Evolutionary conservation across 768 basidiomycete genomes (phyloP), one percentile per base, ranked within the genome.

Genomic region (Phaffia australis): DNA sequence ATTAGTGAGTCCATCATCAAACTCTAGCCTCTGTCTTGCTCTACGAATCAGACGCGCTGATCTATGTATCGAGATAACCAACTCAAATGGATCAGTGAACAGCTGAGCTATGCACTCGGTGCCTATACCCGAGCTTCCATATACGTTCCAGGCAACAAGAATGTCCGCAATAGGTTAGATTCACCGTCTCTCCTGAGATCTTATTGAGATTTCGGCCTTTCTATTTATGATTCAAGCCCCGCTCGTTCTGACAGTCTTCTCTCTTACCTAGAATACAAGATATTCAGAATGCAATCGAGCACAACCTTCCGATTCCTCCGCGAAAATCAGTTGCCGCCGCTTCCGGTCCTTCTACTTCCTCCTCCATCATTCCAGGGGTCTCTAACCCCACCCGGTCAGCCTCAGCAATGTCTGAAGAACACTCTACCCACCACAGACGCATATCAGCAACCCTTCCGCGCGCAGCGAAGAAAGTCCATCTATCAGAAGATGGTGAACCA

Each of bases 231-330:
- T 11, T 49, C 5, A 16, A 11, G 14, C 23, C 3, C 11, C 23
- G 27, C 15, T 32, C 35, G 23, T 29, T 25, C 15, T 23, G 27
- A 15, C 15, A 29, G 27, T 19, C 35, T 50, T 25, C 52, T 9
- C 0, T 21, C 23, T 54, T 19, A 21, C 25, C n/a, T n/a, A 61
- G 66, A 51, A 54, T 67, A 46, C 49, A 35, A 54, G 66, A 67
- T 29, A 51, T 67, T 11, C 60, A 67, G 27, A 16, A 50, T 25
- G 52, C 32, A 14, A 56, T 48, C 52, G 54, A 60, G n/a, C 47
- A 47, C 21, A 47, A 49, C 18, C 60, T 67, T 16, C 66, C 66
- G 11, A 60, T 67, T 30, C 66, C 66, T 48, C 60, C 66, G 21
- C 66, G 66, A n/a, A 67, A 67, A 48, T 29, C 25, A 4, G 35